phyloP scores from a whole-genome alignment of 148 eudicot genomes.

The Euryodendron excelsum region DNA sequence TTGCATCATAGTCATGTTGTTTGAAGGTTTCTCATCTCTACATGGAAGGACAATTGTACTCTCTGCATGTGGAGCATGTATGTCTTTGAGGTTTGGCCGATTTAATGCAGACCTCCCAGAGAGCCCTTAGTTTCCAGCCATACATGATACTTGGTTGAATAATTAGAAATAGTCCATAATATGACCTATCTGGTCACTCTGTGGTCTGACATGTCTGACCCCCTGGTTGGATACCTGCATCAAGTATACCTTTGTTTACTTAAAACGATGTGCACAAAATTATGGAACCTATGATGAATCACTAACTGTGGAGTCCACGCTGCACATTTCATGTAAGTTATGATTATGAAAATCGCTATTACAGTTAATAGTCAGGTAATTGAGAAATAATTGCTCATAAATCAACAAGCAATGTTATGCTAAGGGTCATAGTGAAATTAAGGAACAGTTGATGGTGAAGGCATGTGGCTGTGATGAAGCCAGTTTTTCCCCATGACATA shows the following conservation, averaged over 20 bases:
- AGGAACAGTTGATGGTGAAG: not conserved
- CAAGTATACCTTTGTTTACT: not conserved
- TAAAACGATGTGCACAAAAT: not conserved
- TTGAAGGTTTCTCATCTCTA: not conserved
- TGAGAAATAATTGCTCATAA: not conserved
- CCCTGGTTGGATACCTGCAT: no score
- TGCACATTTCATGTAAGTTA: not conserved
- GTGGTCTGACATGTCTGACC: not conserved
- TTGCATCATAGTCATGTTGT: not conserved
- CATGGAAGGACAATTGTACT: not conserved
- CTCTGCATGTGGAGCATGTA: not conserved
- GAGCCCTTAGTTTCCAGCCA: not conserved
- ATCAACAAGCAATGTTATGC: not conserved
- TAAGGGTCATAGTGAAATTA: not conserved
- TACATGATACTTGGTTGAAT: not conserved
- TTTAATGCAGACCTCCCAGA: not conserved
- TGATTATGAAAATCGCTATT: not conserved
- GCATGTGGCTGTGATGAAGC: not conserved
- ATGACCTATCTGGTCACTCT: not conserved
- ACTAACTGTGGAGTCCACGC: not conserved
- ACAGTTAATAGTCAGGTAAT: not conserved
- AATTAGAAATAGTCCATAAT: not conserved
- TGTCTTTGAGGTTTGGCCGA: not conserved
- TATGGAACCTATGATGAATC: not conserved
- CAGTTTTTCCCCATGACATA: not conserved